Conservation (phyloP, 2,329 filamentous ascomycete genomes). For the Ascomycota sp. region DNA sequence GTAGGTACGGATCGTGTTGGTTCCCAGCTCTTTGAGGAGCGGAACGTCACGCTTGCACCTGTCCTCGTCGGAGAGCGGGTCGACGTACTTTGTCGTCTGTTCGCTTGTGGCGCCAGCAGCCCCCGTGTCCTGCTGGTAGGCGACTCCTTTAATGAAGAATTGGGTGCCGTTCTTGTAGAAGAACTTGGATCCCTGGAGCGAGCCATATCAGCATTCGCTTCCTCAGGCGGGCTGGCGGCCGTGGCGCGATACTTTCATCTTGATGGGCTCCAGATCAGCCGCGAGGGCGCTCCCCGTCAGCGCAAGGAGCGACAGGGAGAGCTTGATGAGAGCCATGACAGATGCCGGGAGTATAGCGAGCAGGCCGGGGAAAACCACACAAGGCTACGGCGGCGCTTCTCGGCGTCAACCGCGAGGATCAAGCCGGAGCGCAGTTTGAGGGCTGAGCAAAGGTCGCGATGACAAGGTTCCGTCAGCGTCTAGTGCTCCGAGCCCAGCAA, state of each 20-base stretch:
- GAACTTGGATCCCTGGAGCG: constrained; percentile 53
- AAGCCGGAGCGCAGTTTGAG: too few species aligned
- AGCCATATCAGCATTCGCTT: background rate
- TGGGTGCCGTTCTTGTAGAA: constrained; percentile 55
- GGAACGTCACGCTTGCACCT: constrained; percentile 71
- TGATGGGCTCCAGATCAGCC: constrained; percentile 31
- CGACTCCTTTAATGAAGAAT: constrained; percentile 73
- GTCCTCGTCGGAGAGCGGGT: constrained; percentile 54
- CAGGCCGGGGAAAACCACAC: background rate
- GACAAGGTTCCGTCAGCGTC: too few species aligned
- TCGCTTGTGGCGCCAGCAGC: constrained; percentile 27
- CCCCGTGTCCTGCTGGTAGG: constrained; percentile 68
- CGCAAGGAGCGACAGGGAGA: constrained; percentile 15
- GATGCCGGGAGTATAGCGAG: background rate
- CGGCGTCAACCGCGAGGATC: too few species aligned
- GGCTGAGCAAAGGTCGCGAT: too few species aligned
- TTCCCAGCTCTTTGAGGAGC: constrained; percentile 52
- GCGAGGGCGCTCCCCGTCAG: constrained; percentile 19
- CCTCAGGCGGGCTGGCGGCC: background rate
- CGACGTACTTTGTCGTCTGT: constrained; percentile 38
- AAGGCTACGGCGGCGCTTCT: too few species aligned
- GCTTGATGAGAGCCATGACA: constrained; percentile 14
- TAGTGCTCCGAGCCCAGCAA: too few species aligned
- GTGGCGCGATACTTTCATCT: constrained; percentile 37
- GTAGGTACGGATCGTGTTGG: constrained; percentile 90